Evolutionary conservation across 305 asterid species (phyloP).

Genomic region (Fraxinus angustifolia): DNA sequence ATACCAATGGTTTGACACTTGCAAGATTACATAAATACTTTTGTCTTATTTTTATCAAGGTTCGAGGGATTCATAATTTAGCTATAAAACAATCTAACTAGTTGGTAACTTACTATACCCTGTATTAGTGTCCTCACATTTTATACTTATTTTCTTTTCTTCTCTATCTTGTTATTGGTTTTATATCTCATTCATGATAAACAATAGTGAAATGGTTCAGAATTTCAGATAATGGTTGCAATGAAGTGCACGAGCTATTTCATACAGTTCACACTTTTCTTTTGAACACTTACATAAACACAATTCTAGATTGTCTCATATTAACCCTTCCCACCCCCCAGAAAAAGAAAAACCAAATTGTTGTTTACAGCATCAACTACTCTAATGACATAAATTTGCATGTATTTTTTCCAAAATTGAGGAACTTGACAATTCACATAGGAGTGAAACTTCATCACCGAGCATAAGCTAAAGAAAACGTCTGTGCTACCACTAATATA

Average conservation of each 20-base stretch:
- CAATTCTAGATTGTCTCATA: background rate
- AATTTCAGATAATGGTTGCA: conserved; percentile 10
- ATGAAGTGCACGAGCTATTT: background rate
- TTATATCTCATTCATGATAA: conserved; percentile 6
- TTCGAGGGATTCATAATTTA: conserved; percentile 2
- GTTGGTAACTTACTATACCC: background rate
- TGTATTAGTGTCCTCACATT: conserved; percentile 12
- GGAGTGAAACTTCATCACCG: conserved; percentile 10
- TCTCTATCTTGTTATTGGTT: conserved; percentile 1
- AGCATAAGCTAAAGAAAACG: conserved; percentile 17
- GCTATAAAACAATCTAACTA: background rate
- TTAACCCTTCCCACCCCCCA: background rate
- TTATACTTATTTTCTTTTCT: background rate
- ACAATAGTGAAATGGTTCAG: conserved; percentile 15
- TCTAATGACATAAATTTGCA: background rate
- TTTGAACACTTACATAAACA: background rate
- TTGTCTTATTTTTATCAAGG: background rate
- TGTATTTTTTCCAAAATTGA: background rate
- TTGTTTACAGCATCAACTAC: background rate
- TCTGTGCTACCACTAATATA: conserved; percentile 16
- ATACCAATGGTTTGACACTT: background rate
- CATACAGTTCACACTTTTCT: background rate
- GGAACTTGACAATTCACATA: background rate
- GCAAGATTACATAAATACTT: conserved; percentile 3
- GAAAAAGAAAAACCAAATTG: background rate